A percentile compares a stretch with the other conserved stretches of the same genome.
Evolutionary conservation across 768 basidiomycete species (phyloP).

Genomic region (Collybia mongolica): DNA sequence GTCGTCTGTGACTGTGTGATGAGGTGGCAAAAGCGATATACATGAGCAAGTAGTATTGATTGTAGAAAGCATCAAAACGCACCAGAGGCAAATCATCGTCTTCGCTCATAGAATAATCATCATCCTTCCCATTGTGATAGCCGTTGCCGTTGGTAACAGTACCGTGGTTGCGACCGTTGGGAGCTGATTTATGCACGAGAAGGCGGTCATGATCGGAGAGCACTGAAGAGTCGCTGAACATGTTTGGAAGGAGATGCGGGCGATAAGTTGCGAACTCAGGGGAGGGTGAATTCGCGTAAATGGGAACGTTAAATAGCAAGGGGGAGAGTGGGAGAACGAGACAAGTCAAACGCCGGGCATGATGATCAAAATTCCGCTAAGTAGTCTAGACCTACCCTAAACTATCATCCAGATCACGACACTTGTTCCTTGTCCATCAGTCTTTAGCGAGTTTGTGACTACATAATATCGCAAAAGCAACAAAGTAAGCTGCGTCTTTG

Average conservation of each 20-base stretch:
- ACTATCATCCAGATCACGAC: slow-evolving; percentile 29
- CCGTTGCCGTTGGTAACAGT: slow-evolving; percentile 45
- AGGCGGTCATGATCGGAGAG: slow-evolving; percentile 61
- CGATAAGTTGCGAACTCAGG: slow-evolving; percentile 17
- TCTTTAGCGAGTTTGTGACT: not conserved
- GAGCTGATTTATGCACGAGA: slow-evolving; percentile 40
- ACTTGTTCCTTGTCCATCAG: slow-evolving; percentile 1
- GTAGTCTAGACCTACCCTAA: slow-evolving; percentile 61
- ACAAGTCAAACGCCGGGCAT: slow-evolving; percentile 26
- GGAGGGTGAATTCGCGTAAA: slow-evolving; percentile 5
- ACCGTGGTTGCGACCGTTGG: slow-evolving; percentile 34
- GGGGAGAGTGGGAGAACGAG: slow-evolving; percentile 24
- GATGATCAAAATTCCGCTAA: slow-evolving; percentile 38
- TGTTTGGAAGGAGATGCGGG: slow-evolving; percentile 25
- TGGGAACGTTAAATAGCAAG: slow-evolving; percentile 15
- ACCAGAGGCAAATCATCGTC: slow-evolving; percentile 76
- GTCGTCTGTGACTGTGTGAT: slow-evolving; percentile 53
- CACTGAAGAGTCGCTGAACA: slow-evolving; percentile 50
- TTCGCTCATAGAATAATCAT: slow-evolving; percentile 57
- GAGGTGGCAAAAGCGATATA: slow-evolving; percentile 22
- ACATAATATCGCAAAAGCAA: not conserved
- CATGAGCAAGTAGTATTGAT: slow-evolving; percentile 11
- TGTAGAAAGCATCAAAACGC: slow-evolving; percentile 23
- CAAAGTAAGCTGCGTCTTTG: slow-evolving; percentile 10
- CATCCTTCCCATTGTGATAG: slow-evolving; percentile 35